phyloP scores from a whole-genome alignment of 2,329 filamentous ascomycete genomes.

The Harringtonia aguacate region DNA sequence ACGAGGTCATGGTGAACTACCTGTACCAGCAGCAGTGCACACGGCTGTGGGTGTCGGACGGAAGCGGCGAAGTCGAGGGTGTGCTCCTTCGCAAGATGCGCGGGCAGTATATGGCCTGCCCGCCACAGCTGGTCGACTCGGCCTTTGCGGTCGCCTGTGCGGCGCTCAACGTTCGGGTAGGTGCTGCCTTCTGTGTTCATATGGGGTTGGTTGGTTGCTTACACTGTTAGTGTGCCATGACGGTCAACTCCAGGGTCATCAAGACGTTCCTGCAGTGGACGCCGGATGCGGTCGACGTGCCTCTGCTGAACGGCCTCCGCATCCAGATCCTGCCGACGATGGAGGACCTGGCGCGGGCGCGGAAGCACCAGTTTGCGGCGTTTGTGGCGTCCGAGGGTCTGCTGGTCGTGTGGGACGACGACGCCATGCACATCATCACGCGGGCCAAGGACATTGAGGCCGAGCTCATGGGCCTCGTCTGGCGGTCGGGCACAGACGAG shows the following conservation, averaged over 20 bases:
- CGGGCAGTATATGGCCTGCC: constrained; percentile 64
- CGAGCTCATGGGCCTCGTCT: constrained; percentile 68
- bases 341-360: constrained; percentile 56
- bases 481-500: constrained; percentile 46
- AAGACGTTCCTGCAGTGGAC: constrained; percentile 67
- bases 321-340: constrained; percentile 66
- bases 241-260: constrained; percentile 68
- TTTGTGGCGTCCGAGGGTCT: constrained; percentile 63
- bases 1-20: constrained; percentile 77
- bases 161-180: constrained; percentile 61
- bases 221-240: constrained; percentile 57
- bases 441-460: constrained; percentile 63
- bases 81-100: constrained; percentile 59
- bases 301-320: constrained; percentile 64
- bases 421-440: constrained; percentile 58
- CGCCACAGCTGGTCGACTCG: constrained; percentile 51
- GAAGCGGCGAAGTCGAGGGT: constrained; percentile 57
- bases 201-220: neutral
- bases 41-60: constrained; percentile 63
- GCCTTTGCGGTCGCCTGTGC: constrained; percentile 53
- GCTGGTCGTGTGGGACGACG: constrained; percentile 74
- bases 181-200: constrained; percentile 9
- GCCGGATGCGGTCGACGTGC: constrained; percentile 63
- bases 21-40: constrained; percentile 71
- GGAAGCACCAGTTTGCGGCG: constrained; percentile 72